Evolutionary conservation across 768 basidiomycete species (phyloP), one percentile per base, ranked within the genome.

Genomic region (Collybia nuda): DNA sequence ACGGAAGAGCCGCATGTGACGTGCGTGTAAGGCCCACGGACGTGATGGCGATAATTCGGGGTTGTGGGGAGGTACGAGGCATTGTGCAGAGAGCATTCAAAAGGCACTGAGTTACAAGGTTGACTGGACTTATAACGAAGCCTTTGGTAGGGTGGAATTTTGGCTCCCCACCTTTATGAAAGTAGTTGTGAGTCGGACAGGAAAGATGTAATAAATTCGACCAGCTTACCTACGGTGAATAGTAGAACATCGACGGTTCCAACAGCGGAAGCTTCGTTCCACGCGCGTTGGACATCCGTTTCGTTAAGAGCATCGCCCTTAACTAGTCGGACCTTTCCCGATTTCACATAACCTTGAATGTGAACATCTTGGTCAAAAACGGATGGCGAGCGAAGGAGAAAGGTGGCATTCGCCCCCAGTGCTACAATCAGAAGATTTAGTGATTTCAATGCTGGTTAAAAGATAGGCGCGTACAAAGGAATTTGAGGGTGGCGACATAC

Each of bases 281-380:
- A 86, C 2, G 74, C 82, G 9, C 64, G 67, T 51, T 70, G 50
- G 44, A 85, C 75, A 55, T 87, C 82, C 0, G 69, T 72, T 47
- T 73, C 62, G 28, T 74, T 69, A 4, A 83, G 69, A 0, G 81
- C 85, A 54, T 89, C 85, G 5, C 87, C 87, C 53, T 81, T 71
- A 7, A 85, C 58, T 7, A 88, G 65, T 6, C 63, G 72, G 1
- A 80, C 86, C 47, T 74, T 75, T 5, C 82, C 82, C 0, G 70
- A 57, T 40, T 69, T 60, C 41, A 88, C 57, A 60, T 79, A 77
- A 6, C 55, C 50, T 54, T 87, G 79, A 14, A 89, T 77, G 2
- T 54, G 56, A 18, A 69, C 67, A 55, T 88, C 80, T 5, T 65
- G 51, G 40, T 85, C 82, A 54, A 88, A 87, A 4, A 72, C 69